phyloP scores from a whole-genome alignment of 768 basidiomycete genomes.

The Xerocomellus amylosporus region DNA sequence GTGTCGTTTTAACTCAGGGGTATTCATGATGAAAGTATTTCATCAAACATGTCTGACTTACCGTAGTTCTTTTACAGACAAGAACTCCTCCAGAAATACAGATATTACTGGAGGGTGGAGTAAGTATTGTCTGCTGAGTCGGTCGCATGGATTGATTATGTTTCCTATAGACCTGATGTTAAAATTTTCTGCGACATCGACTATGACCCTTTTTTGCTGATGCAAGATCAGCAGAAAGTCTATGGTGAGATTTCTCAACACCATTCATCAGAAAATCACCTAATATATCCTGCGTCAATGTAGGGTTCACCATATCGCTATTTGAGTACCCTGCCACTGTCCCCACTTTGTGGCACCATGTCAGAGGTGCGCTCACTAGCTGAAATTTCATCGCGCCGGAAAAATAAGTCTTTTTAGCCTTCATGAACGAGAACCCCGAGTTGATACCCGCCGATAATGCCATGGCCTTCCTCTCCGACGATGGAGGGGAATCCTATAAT shows the following conservation, averaged over 20 bases:
- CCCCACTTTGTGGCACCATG: slow-evolving; percentile 71
- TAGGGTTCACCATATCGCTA: slow-evolving; percentile 77
- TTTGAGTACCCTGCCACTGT: slow-evolving; percentile 81
- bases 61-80: slow-evolving; percentile 80
- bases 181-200: slow-evolving; percentile 79
- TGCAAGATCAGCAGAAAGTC: slow-evolving; percentile 77
- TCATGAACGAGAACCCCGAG: slow-evolving; percentile 60
- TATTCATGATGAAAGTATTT: slow-evolving; percentile 27
- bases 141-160: slow-evolving; percentile 7
- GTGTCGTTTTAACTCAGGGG: slow-evolving; percentile 94
- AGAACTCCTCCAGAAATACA: slow-evolving; percentile 67
- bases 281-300: slow-evolving; percentile 15
- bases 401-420: slow-evolving; percentile 45
- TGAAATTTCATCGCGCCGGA: background rate
- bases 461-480: slow-evolving; percentile 71
- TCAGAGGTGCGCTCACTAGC: slow-evolving; percentile 50
- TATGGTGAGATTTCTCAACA: slow-evolving; percentile 52
- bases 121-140: slow-evolving; percentile 36
- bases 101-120: slow-evolving; percentile 93
- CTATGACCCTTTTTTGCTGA: slow-evolving; percentile 77
- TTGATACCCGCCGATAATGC: slow-evolving; percentile 63
- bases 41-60: background rate
- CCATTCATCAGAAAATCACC: slow-evolving; percentile 14
- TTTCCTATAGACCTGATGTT: slow-evolving; percentile 58
- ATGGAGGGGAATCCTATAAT: slow-evolving; percentile 67